These are phyloP conservation scores for Phytophthora pisi DNA, from an alignment of 352 stramenopile species.

Conservation along the genomic window DNA sequence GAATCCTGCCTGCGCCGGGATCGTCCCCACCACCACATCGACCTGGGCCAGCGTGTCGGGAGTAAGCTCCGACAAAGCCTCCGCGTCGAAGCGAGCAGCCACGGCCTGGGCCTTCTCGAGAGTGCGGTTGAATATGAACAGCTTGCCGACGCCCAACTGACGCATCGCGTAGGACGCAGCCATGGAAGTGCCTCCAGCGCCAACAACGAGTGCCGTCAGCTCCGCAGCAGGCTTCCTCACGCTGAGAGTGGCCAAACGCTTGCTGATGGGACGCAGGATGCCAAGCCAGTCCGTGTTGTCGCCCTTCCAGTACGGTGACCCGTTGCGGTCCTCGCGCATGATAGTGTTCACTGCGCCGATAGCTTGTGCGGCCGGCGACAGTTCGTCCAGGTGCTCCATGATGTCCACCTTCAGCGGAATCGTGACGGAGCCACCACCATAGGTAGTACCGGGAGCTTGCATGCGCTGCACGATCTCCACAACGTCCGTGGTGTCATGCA, in stretches of 20 bases:
- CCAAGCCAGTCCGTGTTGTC: slow-evolving; percentile 99
- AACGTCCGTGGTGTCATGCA: slow-evolving; percentile 73
- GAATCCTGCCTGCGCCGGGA: slow-evolving; percentile 91
- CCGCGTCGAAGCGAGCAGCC: slow-evolving; percentile 87
- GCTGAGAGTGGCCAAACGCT: slow-evolving; percentile 39
- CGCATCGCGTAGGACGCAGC: slow-evolving; percentile 95
- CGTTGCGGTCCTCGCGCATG: slow-evolving; percentile 67
- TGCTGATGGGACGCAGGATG: slow-evolving; percentile 93
- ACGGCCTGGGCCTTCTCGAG: slow-evolving; percentile 91
- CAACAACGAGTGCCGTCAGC: slow-evolving; percentile 83
- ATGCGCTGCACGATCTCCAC: slow-evolving; percentile 53
- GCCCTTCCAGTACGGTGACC: slow-evolving; percentile 66
- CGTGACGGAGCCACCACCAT: slow-evolving; percentile 96
- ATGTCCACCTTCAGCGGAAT: slow-evolving; percentile 98
- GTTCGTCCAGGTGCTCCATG: slow-evolving; percentile 92
- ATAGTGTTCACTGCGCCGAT: slow-evolving; percentile 99
- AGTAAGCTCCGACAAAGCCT: slow-evolving; percentile 62
- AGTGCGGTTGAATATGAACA: slow-evolving; percentile 97
- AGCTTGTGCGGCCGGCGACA: slow-evolving; percentile 91
- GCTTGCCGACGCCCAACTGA: slow-evolving; percentile 75
- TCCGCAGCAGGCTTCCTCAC: slow-evolving; percentile 24
- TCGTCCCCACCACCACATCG: slow-evolving; percentile 95
- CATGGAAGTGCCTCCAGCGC: slow-evolving; percentile 94
- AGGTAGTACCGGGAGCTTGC: slow-evolving; percentile 47
- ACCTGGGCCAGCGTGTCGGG: slow-evolving; percentile 58